Conservation (phyloP, 345 rosid species). For the Lagerstroemia speciosa region DNA sequence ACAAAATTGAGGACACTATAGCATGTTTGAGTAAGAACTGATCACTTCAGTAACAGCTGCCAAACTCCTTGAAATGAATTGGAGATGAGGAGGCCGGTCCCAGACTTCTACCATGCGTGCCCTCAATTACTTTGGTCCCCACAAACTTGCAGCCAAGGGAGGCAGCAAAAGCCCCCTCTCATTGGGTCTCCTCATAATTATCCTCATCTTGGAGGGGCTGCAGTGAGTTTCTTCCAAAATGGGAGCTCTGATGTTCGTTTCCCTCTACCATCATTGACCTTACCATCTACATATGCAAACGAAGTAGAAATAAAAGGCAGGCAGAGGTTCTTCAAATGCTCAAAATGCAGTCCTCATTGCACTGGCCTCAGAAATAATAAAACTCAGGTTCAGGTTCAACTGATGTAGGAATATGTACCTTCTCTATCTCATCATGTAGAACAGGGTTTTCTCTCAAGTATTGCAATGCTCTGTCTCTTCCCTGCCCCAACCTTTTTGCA, state of each 20-base stretch:
- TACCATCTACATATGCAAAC: slow-evolving; percentile 39
- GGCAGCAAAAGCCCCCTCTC: slow-evolving; percentile 1
- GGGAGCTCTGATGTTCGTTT: slow-evolving; percentile 30
- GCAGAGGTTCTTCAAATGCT: background rate
- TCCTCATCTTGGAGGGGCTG: slow-evolving; percentile 33
- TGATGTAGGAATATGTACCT: slow-evolving; percentile 29
- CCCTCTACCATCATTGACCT: slow-evolving; percentile 52
- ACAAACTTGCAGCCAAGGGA: background rate
- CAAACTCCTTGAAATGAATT: background rate
- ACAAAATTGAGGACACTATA: background rate
- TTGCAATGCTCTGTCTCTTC: slow-evolving; percentile 85
- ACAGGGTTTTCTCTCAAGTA: slow-evolving; percentile 63
- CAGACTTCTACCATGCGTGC: background rate
- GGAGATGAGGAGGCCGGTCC: background rate
- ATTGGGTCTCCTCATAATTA: slow-evolving; percentile 32
- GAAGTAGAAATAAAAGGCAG: background rate
- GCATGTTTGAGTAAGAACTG: background rate
- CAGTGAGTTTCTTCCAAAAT: slow-evolving; percentile 22
- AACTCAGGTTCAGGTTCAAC: background rate
- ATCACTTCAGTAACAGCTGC: background rate
- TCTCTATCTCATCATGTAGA: slow-evolving; percentile 64
- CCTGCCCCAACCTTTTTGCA: slow-evolving; percentile 74
- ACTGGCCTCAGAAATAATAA: background rate
- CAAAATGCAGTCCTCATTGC: background rate
- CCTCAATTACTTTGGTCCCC: background rate